These are phyloP conservation scores for Starmerella sp. DNA, from an alignment of 805 yeast species.

Conservation along the genomic window DNA sequence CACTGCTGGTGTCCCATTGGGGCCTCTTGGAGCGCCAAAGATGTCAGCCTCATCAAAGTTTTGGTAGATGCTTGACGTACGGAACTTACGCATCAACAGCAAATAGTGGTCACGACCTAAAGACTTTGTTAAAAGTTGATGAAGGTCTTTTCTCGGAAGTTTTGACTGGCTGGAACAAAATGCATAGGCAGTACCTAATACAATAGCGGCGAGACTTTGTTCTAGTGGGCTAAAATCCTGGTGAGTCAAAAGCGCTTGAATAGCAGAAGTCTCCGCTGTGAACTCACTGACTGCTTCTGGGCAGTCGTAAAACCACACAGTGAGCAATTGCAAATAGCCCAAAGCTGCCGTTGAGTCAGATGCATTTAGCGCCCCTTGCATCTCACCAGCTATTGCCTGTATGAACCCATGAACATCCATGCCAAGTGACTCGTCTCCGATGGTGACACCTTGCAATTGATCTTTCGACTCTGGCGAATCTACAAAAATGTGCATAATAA, in stretches of 20 bases:
- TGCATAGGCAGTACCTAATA: slow-evolving; percentile 72
- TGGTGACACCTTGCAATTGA: slow-evolving; percentile 33
- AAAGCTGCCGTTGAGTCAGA: slow-evolving; percentile 64
- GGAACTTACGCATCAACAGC: slow-evolving; percentile 60
- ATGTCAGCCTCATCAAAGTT: slow-evolving; percentile 36
- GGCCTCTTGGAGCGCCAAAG: slow-evolving; percentile 48
- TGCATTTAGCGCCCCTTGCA: slow-evolving; percentile 50
- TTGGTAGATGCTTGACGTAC: slow-evolving; percentile 45
- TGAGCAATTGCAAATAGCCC: slow-evolving; percentile 64
- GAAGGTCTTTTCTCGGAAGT: slow-evolving; percentile 44
- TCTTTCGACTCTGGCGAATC: slow-evolving; percentile 24
- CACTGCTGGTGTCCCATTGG: slow-evolving; percentile 78
- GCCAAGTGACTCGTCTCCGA: slow-evolving; percentile 41
- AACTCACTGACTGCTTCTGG: slow-evolving; percentile 64
- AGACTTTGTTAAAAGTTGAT: slow-evolving; percentile 51
- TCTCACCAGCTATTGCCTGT: slow-evolving; percentile 66
- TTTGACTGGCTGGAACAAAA: slow-evolving; percentile 53
- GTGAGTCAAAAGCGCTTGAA: slow-evolving; percentile 58
- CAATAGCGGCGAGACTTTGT: slow-evolving; percentile 59
- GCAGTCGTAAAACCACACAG: slow-evolving; percentile 71
- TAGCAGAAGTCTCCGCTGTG: slow-evolving; percentile 51
- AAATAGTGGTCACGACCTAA: slow-evolving; percentile 73
- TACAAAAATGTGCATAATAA: slow-evolving; percentile 52
- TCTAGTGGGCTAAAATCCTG: slow-evolving; percentile 46
- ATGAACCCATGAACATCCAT: slow-evolving; percentile 62